Conservation (phyloP, 164 flowering plant species). For the Stephania yunnanensis region DNA sequence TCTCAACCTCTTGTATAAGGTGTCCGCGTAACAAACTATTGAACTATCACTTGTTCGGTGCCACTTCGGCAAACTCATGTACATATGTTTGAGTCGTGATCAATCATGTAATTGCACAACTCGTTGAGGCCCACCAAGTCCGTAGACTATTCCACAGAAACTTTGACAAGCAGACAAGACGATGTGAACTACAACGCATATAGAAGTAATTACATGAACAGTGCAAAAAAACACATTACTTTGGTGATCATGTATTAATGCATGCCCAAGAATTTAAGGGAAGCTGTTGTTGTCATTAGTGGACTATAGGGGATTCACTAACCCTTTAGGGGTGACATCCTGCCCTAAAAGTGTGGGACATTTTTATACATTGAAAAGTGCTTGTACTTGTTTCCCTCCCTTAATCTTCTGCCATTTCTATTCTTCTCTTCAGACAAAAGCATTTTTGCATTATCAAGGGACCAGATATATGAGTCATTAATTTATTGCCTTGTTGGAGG, state of each 20-base stretch:
- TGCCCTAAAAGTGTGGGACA: neutral
- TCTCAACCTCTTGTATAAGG: too few relatives aligned
- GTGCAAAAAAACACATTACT: neutral
- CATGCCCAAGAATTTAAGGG: conserved; percentile 2
- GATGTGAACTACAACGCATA: neutral
- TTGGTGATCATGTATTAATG: neutral
- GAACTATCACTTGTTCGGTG: too few relatives aligned
- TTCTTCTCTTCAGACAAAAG: neutral
- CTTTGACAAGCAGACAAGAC: neutral
- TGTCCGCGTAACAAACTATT: too few relatives aligned
- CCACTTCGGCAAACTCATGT: too few relatives aligned
- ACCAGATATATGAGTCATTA: neutral
- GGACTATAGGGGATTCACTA: conserved; percentile 1
- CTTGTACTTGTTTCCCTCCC: neutral
- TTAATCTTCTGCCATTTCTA: conserved; percentile 1
- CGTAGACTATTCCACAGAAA: neutral
- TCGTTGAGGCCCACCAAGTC: too few relatives aligned
- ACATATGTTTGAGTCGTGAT: too few relatives aligned
- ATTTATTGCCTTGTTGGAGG: neutral
- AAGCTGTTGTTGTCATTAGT: conserved; percentile 1
- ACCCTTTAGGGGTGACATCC: conserved; percentile 1
- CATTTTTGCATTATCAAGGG: neutral
- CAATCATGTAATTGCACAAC: too few relatives aligned
- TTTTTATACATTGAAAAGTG: neutral
- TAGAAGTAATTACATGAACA: neutral